These are phyloP conservation scores for Lactarius tabidus DNA, from an alignment of 768 basidiomycete species.

Conservation along the genomic window DNA sequence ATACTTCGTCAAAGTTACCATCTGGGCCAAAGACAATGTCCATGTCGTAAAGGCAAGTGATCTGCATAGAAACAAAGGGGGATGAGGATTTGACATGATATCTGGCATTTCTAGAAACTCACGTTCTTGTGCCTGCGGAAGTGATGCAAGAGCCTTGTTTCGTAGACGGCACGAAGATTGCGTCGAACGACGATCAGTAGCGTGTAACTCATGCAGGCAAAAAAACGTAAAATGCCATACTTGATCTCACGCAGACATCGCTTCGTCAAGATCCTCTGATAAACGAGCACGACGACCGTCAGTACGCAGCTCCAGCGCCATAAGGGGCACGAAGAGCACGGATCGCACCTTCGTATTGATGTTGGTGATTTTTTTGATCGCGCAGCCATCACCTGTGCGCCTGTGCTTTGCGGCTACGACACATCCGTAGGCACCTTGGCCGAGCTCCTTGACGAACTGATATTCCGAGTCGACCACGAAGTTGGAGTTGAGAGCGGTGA, in stretches of 20 bases:
- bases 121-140: slow-evolving; percentile 99
- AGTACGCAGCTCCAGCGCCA: neutral
- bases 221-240: slow-evolving; percentile 38
- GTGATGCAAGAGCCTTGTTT: slow-evolving; percentile 79
- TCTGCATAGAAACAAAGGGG: slow-evolving; percentile 43
- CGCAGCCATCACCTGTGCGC: slow-evolving; percentile 80
- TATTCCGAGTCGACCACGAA: slow-evolving; percentile 89
- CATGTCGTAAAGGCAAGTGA: slow-evolving; percentile 97
- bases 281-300: neutral
- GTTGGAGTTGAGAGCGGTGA: slow-evolving; percentile 79
- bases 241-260: slow-evolving; percentile 93
- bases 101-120: slow-evolving; percentile 23
- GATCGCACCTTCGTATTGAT: slow-evolving; percentile 77
- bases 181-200: slow-evolving; percentile 1
- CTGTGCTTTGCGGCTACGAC: slow-evolving; percentile 84
- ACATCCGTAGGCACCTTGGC: slow-evolving; percentile 93
- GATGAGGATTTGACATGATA: neutral
- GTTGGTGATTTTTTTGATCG: slow-evolving; percentile 95
- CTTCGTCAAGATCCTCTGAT: slow-evolving; percentile 92
- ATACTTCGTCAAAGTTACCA: slow-evolving; percentile 95
- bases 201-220: neutral
- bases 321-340: too few species aligned
- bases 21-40: slow-evolving; percentile 91
- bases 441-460: slow-evolving; percentile 94
- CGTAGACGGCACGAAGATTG: neutral